phyloP scores from a whole-genome alignment of 2,329 filamentous ascomycete species.

The Arthrobotrys pseudoclavata region DNA sequence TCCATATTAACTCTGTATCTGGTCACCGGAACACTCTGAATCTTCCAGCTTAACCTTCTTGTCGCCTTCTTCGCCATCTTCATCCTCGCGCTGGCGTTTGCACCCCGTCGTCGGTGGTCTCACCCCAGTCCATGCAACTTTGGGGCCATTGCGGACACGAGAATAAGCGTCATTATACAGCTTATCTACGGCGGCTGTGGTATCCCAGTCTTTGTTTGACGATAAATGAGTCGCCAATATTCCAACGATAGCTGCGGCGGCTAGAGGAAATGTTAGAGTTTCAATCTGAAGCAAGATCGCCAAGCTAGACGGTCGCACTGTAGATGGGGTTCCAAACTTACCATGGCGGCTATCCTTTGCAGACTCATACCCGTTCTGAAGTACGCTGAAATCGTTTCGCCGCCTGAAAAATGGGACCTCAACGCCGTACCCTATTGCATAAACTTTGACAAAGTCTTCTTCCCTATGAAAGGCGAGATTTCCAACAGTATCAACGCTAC shows the following conservation, averaged over 20 bases:
- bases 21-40: no score
- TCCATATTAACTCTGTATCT: no score
- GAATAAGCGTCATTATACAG: conserved; percentile 29
- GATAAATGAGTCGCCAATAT: conserved; percentile 23
- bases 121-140: conserved; percentile 26
- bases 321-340: neutral
- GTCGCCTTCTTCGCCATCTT: neutral
- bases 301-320: no score
- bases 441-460: neutral
- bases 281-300: neutral
- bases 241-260: neutral
- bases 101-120: neutral
- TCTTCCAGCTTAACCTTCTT: neutral
- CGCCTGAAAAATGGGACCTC: neutral
- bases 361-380: neutral
- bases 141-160: neutral
- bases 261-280: neutral
- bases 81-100: neutral
- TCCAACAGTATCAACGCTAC: neutral
- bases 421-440: neutral
- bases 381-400: no score
- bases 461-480: neutral
- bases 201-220: neutral
- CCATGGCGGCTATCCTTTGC: neutral
- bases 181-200: neutral